Base-by-base conservation (phyloP, 345 rosid genomes). In the Reutealis trisperma region DNA sequence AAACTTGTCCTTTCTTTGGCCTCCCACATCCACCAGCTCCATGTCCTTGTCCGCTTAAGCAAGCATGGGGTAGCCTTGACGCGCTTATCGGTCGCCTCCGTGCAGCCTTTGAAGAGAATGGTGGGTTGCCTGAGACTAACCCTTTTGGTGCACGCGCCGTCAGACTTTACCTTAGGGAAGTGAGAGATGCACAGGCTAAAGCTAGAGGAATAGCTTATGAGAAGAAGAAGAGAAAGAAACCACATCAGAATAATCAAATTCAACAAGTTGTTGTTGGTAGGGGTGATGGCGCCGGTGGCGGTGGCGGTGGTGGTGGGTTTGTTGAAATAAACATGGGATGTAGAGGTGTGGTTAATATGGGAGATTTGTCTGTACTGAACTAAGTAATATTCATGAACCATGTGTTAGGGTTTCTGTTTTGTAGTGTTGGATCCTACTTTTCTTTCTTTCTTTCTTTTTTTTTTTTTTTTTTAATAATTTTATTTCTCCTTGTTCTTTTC, bases 31-130 rank as follows among this genome's bases (percentile, higher is more conserved):
- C 98, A 10, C 97, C 98, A 4, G 97, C 98, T n/a, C 97, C 98
- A 18, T 94, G 98, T 75, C 92, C 96, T 6, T 94, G 98, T 76
- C 98, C 98, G 8, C 98, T 94, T 75, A 91, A 96, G 45, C 98
- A 94, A 77, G 98, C 98, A 11, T 94, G 98, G 98, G 98, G 98
- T n/a, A 92, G 97, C 83, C 92, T 94, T 14, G 98, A 94, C 74
- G 98, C 98, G 54, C 98, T 94, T 80, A 86, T 92, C 63, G 98
- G 98, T 58, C 92, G 98, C 27, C 98, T 94, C 67, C 86, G 98
- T 7, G 98, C 98, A 0, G 98, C 98, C 79, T 94, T 89, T 32
- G 98, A 94, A 74, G 98, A 94, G 85, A 85, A 91, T 77, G 98
- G 98, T 12, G 98, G 98, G 21, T 85, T 87, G 83, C 96, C 97